A percentile compares a stretch with the other conserved stretches of the same genome.
phyloP scores from a whole-genome alignment of 2,329 filamentous ascomycete genomes.

The Aspergillus neoniger region DNA sequence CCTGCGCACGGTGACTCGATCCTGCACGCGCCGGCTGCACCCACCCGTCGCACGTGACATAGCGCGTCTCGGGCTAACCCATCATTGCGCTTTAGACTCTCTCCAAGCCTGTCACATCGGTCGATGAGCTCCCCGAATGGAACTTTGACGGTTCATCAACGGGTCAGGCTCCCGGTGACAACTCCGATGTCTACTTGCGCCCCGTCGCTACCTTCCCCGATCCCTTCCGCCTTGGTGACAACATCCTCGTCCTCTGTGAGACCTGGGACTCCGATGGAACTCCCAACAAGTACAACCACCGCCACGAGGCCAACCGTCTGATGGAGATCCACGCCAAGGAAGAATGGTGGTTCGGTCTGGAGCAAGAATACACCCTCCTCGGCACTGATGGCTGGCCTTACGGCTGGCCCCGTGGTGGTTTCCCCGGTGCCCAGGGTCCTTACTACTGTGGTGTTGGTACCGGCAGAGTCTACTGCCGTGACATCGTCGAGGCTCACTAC shows the following conservation, averaged over 20 bases:
- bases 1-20: slow-evolving; percentile 28
- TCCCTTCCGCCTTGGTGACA: slow-evolving; percentile 84
- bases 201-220: slow-evolving; percentile 87
- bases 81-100: slow-evolving; percentile 58
- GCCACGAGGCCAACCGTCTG: slow-evolving; percentile 84
- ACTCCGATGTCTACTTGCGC: slow-evolving; percentile 96
- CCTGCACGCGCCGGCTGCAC: slow-evolving; percentile 27
- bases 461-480: slow-evolving; percentile 95
- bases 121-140: slow-evolving; percentile 73
- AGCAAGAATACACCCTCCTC: slow-evolving; percentile 96
- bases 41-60: slow-evolving; percentile 32
- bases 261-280: slow-evolving; percentile 92
- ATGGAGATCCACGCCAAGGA: slow-evolving; percentile 84
- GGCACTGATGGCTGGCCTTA: slow-evolving; percentile 84
- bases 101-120: slow-evolving; percentile 55
- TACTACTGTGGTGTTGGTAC: slow-evolving; percentile 99
- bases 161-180: slow-evolving; percentile 86
- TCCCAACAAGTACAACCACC: slow-evolving; percentile 98
- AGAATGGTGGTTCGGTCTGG: slow-evolving; percentile 95
- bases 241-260: slow-evolving; percentile 92
- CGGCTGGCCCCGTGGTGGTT: slow-evolving; percentile 85
- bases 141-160: slow-evolving; percentile 90
- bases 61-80: slow-evolving; percentile 4
- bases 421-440: slow-evolving; percentile 87
- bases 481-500: slow-evolving; percentile 95